Evolutionary conservation across 225 moss, liverwort and hornwort species (phyloP), one percentile per base, ranked within the genome.

Genomic region (Thuidium tamariscinum): DNA sequence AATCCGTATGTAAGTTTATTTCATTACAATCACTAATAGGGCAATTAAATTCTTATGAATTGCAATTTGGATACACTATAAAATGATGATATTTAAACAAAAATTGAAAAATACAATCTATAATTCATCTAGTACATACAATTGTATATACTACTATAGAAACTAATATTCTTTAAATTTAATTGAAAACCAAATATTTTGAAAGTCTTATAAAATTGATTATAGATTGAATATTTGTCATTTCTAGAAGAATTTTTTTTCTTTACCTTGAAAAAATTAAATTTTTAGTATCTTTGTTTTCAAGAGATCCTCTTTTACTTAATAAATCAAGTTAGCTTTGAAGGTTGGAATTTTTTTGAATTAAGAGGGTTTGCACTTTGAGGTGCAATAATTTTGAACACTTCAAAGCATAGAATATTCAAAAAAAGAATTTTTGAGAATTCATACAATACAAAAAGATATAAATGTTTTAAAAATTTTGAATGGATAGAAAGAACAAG

Each of bases 21-120:
- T 69, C 5, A 9, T 14, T 15, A 42, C 16, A 69, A 41, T 69
- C 4, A 41, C 3, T 5, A 25, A 15, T 69, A 14, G 22, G 5
- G 11, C 3, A 41, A 21, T 41, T 15, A 39, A 39, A 22, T 7
- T 2, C 37, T 37, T 22, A 7, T 37, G 12, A 37, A 22, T 4
- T 11, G 2, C 2, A 67, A 22, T 7, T 7, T 21, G 4, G 21
- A 36, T 36, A 11, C 2, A 11, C 5, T n/a, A 36, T 0, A 1
- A 12, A 22, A 22, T 37, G 7, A 37, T 37, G 37, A 37, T 37
- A 67, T 37, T 12, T 22, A 22, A 37, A 37, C 22, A 2, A 67
- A 64, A 37, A 8, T n/a, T 65, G 21, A 22, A 37, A 23, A 37
- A 23, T 7, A 22, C 7, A 1, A 68, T 8, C 69, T 41, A 37